phyloP scores from a whole-genome alignment of 1,284 basidiomycete genomes.

The Tremellales sp. region DNA sequence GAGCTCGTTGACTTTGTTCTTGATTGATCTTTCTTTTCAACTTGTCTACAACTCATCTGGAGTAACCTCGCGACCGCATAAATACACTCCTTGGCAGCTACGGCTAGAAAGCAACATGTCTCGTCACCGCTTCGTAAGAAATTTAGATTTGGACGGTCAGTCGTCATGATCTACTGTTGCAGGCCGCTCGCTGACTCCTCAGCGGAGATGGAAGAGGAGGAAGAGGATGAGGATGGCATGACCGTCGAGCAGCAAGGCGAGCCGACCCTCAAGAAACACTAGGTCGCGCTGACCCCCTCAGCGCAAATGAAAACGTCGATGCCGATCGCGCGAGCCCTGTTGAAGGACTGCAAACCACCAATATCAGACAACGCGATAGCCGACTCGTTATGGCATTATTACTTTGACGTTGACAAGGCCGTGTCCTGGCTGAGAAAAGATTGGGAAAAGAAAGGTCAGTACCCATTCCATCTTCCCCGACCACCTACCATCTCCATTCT shows the following conservation, averaged over 20 bases:
- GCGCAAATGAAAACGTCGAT: constrained; percentile 69
- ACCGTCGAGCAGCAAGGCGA: constrained; percentile 27
- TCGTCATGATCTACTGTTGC: constrained; percentile 3
- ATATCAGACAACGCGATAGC: constrained; percentile 71
- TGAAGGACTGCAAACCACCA: constrained; percentile 67
- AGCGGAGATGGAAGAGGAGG: constrained; percentile 51
- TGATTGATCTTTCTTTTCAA: too few relatives aligned
- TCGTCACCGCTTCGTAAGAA: constrained; percentile 82
- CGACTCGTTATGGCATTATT: constrained; percentile 80
- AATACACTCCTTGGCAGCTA: too few relatives aligned
- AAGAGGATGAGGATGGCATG: constrained; percentile 41
- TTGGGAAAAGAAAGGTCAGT: constrained; percentile 74
- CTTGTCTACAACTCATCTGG: too few relatives aligned
- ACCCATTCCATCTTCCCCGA: constrained; percentile 8
- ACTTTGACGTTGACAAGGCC: constrained; percentile 79
- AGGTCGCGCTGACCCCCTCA: constrained; percentile 37
- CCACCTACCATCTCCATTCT: constrained; percentile 1
- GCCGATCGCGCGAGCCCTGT: constrained; percentile 60
- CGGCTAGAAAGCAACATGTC: constrained; percentile 61
- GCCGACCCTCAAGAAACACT: too few relatives aligned
- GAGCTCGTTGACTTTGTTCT: too few relatives aligned
- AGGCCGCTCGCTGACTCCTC: constrained; percentile 1
- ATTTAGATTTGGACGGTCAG: constrained; percentile 79
- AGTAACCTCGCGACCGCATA: neutral
- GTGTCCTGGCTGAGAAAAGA: constrained; percentile 62